Evolutionary conservation across 768 basidiomycete species (phyloP).

Genomic region (Galerina sulciceps): DNA sequence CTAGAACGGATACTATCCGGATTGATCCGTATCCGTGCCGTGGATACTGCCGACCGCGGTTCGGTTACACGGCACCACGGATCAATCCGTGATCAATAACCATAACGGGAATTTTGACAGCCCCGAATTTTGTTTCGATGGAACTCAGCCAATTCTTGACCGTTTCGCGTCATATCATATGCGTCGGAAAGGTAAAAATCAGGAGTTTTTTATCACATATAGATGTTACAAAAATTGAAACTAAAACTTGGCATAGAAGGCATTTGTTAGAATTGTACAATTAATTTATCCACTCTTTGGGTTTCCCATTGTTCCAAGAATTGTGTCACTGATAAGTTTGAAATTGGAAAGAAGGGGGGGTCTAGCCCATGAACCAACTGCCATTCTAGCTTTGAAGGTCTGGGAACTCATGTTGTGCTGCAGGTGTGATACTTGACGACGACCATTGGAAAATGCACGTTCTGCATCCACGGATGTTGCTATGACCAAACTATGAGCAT

Average conservation of each 20-base stretch:
- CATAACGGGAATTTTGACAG: too few species aligned
- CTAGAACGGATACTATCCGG: too few species aligned
- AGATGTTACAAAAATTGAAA: not conserved
- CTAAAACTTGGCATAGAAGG: not conserved
- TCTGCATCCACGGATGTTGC: conserved; percentile 39
- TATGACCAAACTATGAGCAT: not conserved
- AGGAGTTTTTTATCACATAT: not conserved
- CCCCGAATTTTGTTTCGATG: too few species aligned
- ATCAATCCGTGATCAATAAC: too few species aligned
- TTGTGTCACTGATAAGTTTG: not conserved
- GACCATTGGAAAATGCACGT: conserved; percentile 35
- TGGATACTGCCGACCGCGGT: too few species aligned
- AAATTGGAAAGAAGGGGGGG: conserved; percentile 24
- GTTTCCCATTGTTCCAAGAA: not conserved
- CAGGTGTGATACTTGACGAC: conserved; percentile 34
- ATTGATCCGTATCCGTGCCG: too few species aligned
- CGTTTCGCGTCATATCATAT: too few species aligned
- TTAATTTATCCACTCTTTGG: not conserved
- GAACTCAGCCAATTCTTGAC: not conserved
- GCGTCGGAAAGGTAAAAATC: too few species aligned
- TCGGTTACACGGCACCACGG: too few species aligned
- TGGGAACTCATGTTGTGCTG: conserved; percentile 37
- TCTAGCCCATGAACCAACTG: conserved; percentile 33
- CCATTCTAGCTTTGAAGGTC: conserved; percentile 36
- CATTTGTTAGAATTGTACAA: not conserved